phyloP scores from a whole-genome alignment of 306 rosid genomes.

The Corylus avellana region DNA sequence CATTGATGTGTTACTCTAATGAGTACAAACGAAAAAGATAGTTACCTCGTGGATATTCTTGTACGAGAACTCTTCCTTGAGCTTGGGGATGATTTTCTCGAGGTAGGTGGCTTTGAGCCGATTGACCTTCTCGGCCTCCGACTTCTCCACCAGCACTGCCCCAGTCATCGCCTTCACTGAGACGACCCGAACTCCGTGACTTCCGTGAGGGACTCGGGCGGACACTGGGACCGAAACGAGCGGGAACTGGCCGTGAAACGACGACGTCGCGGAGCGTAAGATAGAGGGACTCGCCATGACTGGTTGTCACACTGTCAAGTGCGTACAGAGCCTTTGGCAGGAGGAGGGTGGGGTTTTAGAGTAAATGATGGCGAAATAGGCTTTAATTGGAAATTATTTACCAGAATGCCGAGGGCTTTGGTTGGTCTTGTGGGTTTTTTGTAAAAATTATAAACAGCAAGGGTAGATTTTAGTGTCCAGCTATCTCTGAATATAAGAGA shows the following conservation, averaged over 20 bases:
- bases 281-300: slow-evolving; percentile 69
- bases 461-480: neutral
- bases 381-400: slow-evolving; percentile 21
- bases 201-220: slow-evolving; percentile 27
- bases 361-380: neutral
- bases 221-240: slow-evolving; percentile 31
- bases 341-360: neutral
- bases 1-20: neutral
- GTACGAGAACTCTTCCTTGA: slow-evolving; percentile 87
- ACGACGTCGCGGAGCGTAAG: slow-evolving; percentile 63
- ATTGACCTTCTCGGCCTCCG: slow-evolving; percentile 61
- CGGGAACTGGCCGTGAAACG: slow-evolving; percentile 63
- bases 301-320: neutral
- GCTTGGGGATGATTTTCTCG: slow-evolving; percentile 72
- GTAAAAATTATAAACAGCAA: neutral
- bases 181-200: slow-evolving; percentile 30
- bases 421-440: neutral
- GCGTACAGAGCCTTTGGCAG: slow-evolving; percentile 19
- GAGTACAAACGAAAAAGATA: neutral
- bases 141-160: slow-evolving; percentile 73
- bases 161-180: slow-evolving; percentile 62
- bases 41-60: slow-evolving; percentile 64
- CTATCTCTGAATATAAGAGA: slow-evolving; percentile 2
- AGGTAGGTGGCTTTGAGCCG: slow-evolving; percentile 69
- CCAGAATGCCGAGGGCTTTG: neutral